A percentile compares a stretch with the other conserved stretches of the same genome.
Conservation (phyloP, 2,329 filamentous ascomycete genomes). For the Fusarium hostae region DNA sequence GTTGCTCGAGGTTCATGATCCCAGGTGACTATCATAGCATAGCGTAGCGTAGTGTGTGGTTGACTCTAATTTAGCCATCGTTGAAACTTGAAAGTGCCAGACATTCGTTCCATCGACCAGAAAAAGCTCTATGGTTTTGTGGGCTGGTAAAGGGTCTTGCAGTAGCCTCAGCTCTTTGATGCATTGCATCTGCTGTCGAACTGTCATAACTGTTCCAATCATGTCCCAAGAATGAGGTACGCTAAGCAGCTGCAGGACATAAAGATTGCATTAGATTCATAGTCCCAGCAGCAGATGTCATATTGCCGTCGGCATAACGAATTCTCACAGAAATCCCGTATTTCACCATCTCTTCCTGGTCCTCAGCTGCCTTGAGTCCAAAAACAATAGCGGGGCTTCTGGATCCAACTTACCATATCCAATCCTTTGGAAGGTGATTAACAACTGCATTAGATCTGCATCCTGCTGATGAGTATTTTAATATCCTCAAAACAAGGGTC, state of each 20-base stretch:
- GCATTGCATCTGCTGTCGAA: not conserved
- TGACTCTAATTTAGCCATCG: not conserved
- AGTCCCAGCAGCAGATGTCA: constrained; percentile 4
- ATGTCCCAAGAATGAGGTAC: not conserved
- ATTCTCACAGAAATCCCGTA: constrained; percentile 2
- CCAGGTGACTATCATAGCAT: not conserved
- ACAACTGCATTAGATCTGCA: constrained; percentile 25
- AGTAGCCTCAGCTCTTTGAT: not conserved
- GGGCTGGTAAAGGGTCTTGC: not conserved
- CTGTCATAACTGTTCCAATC: not conserved
- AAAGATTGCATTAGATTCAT: constrained; percentile 34
- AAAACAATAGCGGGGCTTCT: constrained; percentile 9
- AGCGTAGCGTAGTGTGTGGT: not conserved
- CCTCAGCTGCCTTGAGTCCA: constrained; percentile 11
- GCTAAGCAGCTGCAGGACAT: constrained; percentile 39
- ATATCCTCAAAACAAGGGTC: not conserved
- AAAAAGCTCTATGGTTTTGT: constrained; percentile 14
- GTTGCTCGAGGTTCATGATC: not conserved
- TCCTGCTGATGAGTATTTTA: constrained; percentile 2
- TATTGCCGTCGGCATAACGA: constrained; percentile 9
- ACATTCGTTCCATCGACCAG: not conserved
- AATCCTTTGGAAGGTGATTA: constrained; percentile 17
- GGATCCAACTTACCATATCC: constrained; percentile 5
- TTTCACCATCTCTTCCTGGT: not conserved
- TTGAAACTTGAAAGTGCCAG: not conserved